Conservation (phyloP, 2,329 filamentous ascomycete genomes). For the Aspergillus pseudoterreus region DNA sequence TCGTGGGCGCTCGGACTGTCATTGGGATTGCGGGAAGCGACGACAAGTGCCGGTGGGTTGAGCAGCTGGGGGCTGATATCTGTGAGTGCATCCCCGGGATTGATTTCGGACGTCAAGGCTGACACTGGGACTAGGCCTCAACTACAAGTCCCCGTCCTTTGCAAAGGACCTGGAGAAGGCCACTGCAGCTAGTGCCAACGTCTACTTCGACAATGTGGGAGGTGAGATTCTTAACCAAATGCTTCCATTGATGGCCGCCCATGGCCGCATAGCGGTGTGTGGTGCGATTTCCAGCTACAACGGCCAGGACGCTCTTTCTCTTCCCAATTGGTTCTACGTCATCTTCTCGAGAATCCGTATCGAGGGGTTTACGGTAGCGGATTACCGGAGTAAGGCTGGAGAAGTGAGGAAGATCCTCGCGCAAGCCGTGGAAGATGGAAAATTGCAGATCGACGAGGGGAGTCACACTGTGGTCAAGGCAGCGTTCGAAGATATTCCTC, state of each 20-base stretch:
- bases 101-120: not conserved
- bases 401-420: not conserved
- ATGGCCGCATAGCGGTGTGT: not conserved
- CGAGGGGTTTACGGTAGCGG: not conserved
- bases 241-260: slow-evolving; percentile 6
- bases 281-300: not conserved
- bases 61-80: slow-evolving; percentile 10
- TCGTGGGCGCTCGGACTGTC: slow-evolving; percentile 11
- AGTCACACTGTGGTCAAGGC: not conserved
- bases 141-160: slow-evolving; percentile 1
- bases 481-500: not conserved
- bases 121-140: not conserved
- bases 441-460: not conserved
- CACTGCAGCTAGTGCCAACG: slow-evolving; percentile 1
- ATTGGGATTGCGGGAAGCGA: slow-evolving; percentile 11
- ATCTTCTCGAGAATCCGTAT: not conserved
- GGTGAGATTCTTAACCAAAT: slow-evolving; percentile 9
- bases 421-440: not conserved
- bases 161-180: slow-evolving; percentile 1
- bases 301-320: not conserved
- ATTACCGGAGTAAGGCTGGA: not conserved
- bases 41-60: slow-evolving; percentile 9
- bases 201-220: slow-evolving; percentile 9
- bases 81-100: not conserved
- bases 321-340: not conserved